Base-by-base conservation (phyloP, 345 rosid genomes). In the Euphorbia pulcherrima region DNA sequence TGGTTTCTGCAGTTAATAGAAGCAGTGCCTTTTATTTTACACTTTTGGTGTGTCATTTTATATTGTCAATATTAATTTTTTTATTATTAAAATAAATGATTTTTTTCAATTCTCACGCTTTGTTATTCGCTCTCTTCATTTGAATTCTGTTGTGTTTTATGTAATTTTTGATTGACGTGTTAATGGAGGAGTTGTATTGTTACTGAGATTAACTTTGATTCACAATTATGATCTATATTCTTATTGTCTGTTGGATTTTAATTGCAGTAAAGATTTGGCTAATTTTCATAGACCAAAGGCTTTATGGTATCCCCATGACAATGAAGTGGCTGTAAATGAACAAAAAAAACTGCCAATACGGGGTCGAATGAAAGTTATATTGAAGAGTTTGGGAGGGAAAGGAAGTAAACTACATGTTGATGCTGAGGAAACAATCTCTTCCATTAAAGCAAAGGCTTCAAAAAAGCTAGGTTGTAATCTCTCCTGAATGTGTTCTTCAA, bases 311-410 rank as follows among this genome's bases (percentile, higher is more conserved):
- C 99, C 97, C 20, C 95, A 89, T 78, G 96, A 85, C 74, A 89
- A 82, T 84, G 97, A 89, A 82, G 87, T 91, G 70, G 96, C 95
- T 62, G 89, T 88, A 68, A 89, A 90, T 80, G 88, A 85, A 72
- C 96, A 83, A 83, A 90, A 85, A 68, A 89, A 87, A 84, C 80
- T 87, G 60, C 88, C 94, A 35, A 78, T 93, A 6, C 82, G 78
- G 56, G 92, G 99, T 41, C 84, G 89, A 57, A 89, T 91, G 99
- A 91, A 88, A 80, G 78, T 91, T 64, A 79, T 94, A 66, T 67
- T 94, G 39, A 94, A 91, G 90, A 94, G 97, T 79, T 80, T 94
- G 75, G 99, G 99, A 67, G 99, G 99, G 67, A 94, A 94, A 79
- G 99, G 96, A 75, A 88, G 89, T 78, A 91, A 89, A 79, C 82